Conservation (phyloP, 371 early-diverging fungal species). For the Mortierella sp. region DNA sequence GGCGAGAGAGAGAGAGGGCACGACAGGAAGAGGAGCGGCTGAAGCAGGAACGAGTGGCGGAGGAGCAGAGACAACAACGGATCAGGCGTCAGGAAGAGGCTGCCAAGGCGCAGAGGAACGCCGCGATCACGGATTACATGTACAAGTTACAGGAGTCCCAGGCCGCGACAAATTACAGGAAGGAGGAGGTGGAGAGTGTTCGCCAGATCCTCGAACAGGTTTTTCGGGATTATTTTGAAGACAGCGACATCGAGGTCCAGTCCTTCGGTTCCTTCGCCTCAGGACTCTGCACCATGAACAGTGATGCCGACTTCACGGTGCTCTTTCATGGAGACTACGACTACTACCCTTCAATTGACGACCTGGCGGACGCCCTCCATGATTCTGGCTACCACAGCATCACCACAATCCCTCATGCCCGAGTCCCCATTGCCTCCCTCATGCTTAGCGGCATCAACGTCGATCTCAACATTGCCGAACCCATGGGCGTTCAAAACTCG, state of each 20-base stretch:
- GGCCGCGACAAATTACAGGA: background rate
- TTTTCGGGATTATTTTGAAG: background rate
- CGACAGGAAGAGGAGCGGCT: background rate
- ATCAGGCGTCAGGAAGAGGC: background rate
- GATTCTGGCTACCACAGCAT: background rate
- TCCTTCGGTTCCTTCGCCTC: background rate
- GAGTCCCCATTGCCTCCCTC: conserved; percentile 79
- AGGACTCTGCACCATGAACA: background rate
- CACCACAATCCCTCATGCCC: conserved; percentile 33
- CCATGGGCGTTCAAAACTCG: conserved; percentile 71
- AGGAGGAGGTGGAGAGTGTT: background rate
- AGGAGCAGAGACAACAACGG: background rate
- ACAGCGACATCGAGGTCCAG: background rate
- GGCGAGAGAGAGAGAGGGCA: background rate
- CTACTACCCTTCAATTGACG: background rate
- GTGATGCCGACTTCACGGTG: conserved; percentile 5
- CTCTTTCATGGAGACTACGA: background rate
- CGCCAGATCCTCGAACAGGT: background rate
- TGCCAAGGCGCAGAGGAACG: background rate
- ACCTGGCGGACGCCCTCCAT: background rate
- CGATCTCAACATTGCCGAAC: conserved; percentile 70
- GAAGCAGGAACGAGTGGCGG: background rate
- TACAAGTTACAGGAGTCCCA: background rate
- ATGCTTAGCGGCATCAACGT: conserved; percentile 61
- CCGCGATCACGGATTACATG: background rate